Conservation (phyloP, 148 eudicot species). For the Polygonum aviculare region DNA sequence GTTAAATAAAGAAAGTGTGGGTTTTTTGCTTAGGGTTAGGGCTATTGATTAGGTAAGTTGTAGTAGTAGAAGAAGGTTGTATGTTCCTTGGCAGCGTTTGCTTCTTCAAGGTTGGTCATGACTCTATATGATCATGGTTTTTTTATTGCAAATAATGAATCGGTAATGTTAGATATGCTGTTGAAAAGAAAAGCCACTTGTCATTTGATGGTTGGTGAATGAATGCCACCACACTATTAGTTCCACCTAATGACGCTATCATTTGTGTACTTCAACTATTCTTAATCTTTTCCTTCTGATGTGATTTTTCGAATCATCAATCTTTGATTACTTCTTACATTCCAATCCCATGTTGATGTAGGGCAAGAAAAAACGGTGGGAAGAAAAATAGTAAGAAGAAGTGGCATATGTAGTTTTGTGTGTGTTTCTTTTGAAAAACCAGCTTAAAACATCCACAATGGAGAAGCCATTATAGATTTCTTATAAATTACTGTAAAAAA, state of each 20-base stretch:
- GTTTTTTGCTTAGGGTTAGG: constrained; percentile 1
- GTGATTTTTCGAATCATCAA: neutral
- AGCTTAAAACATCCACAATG: too few species aligned
- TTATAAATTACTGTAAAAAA: too few species aligned
- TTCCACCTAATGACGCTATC: constrained; percentile 1
- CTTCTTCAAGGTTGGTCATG: neutral
- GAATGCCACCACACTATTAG: neutral
- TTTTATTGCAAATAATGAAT: neutral
- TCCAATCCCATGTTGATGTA: neutral
- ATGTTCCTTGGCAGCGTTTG: neutral
- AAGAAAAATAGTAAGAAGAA: too few species aligned
- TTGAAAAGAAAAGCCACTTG: constrained; percentile 3
- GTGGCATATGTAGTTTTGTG: too few species aligned
- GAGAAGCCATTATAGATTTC: too few species aligned
- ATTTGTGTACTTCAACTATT: constrained; percentile 2
- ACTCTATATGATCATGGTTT: neutral
- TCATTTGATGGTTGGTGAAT: neutral
- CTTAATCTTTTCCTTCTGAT: neutral
- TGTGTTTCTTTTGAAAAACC: too few species aligned
- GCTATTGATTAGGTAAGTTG: constrained; percentile 4
- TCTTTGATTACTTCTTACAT: neutral
- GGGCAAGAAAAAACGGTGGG: neutral
- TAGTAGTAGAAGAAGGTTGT: neutral
- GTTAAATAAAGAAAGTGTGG: neutral
- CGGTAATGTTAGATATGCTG: neutral